phyloP scores from a whole-genome alignment of 305 asterid species.

The Plantago rigida region DNA sequence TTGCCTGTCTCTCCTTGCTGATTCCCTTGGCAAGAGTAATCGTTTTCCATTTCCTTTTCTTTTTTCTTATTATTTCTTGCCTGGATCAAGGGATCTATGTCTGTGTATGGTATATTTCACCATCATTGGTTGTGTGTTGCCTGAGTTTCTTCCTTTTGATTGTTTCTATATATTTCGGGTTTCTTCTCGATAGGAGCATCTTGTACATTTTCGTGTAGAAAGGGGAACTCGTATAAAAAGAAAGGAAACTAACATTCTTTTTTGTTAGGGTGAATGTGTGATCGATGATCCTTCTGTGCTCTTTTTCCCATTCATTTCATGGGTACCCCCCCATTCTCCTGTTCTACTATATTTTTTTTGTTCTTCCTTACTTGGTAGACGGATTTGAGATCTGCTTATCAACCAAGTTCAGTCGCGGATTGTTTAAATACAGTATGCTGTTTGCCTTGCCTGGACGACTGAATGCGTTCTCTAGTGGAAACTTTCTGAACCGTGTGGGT shows the following conservation, averaged over 20 bases:
- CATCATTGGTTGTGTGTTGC: constrained; percentile 23
- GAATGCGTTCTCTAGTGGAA: too few relatives aligned
- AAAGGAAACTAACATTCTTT: constrained; percentile 29
- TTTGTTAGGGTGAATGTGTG: constrained; percentile 22
- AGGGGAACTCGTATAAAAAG: constrained; percentile 33
- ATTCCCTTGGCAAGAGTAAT: constrained; percentile 20
- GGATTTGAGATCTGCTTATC: too few relatives aligned
- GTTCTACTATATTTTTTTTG: too few relatives aligned
- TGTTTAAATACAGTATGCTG: too few relatives aligned
- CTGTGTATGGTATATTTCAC: constrained; percentile 27
- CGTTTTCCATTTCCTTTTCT: background rate
- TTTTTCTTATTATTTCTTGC: background rate
- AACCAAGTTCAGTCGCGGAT: too few relatives aligned
- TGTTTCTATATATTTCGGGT: constrained; percentile 27
- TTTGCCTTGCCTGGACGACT: too few relatives aligned
- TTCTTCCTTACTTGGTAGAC: too few relatives aligned
- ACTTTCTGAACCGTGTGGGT: too few relatives aligned
- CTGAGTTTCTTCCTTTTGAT: constrained; percentile 21
- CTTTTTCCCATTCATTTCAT: background rate
- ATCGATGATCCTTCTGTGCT: background rate
- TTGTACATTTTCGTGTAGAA: constrained; percentile 59
- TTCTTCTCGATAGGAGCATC: constrained; percentile 27
- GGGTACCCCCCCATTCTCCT: too few relatives aligned
- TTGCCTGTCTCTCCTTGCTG: constrained; percentile 27
- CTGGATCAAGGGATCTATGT: constrained; percentile 16